Percentiles rank a stretch among this genome's conserved stretches.
Conservation (phyloP, 208 protist genomes). For the Naegleria gruberi region DNA sequence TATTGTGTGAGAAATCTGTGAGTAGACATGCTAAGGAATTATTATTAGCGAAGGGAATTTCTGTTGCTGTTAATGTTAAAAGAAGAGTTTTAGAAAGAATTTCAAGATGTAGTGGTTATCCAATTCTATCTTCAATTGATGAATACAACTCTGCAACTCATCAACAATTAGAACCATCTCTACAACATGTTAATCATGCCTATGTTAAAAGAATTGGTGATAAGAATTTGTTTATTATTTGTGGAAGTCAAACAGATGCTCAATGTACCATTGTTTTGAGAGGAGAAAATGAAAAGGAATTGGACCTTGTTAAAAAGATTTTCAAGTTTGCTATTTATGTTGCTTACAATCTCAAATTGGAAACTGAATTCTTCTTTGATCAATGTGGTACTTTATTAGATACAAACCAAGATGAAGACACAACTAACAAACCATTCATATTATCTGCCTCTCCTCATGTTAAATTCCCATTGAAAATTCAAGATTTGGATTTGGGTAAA, state of each 20-base stretch:
- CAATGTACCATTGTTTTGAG: neutral
- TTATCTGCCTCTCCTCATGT: neutral
- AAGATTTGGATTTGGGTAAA: too few species aligned
- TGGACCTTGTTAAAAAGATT: neutral
- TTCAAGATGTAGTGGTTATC: neutral
- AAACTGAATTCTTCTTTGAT: constrained; percentile 21
- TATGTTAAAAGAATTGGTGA: neutral
- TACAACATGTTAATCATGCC: neutral
- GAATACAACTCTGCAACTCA: too few species aligned
- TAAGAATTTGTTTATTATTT: constrained; percentile 3
- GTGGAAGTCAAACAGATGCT: neutral
- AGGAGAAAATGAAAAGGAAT: neutral
- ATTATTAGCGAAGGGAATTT: neutral
- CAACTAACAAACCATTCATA: too few species aligned
- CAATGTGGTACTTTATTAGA: neutral
- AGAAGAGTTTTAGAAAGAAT: neutral
- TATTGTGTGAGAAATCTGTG: neutral
- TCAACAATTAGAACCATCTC: neutral
- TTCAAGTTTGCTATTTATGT: neutral
- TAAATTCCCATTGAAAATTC: neutral
- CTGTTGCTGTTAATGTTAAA: neutral
- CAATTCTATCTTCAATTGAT: constrained; percentile 1
- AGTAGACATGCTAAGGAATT: neutral
- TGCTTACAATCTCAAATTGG: constrained; percentile 12
- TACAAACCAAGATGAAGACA: neutral